Conservation (phyloP, 768 basidiomycete genomes). For the Fomitopsis serialis region DNA sequence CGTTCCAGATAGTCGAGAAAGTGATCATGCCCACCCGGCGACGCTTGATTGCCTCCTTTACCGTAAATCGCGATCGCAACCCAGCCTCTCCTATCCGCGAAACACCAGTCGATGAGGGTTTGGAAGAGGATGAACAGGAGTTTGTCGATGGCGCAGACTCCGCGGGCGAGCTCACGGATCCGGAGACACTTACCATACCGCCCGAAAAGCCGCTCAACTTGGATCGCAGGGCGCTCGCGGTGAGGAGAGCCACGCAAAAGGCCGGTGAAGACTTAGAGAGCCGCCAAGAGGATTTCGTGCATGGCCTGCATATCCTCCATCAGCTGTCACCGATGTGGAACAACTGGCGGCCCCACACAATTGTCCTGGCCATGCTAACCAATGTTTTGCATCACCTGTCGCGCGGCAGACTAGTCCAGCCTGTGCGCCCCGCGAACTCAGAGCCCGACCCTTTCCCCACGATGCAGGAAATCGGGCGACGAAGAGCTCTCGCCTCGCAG, state of each 20-base stretch:
- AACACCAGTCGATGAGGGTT: slow-evolving; percentile 1
- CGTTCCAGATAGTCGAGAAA: slow-evolving; percentile 76
- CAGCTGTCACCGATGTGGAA: slow-evolving; percentile 61
- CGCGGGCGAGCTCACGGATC: slow-evolving; percentile 11
- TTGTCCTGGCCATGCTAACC: slow-evolving; percentile 42
- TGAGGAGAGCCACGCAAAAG: slow-evolving; percentile 1
- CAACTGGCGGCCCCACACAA: slow-evolving; percentile 57
- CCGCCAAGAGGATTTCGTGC: slow-evolving; percentile 42
- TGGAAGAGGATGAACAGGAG: too few species aligned
- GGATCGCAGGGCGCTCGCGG: slow-evolving; percentile 2
- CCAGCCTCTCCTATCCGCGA: slow-evolving; percentile 21
- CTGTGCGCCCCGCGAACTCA: slow-evolving; percentile 25
- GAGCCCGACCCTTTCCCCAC: not conserved
- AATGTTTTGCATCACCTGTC: slow-evolving; percentile 42
- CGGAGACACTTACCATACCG: not conserved
- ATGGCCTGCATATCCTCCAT: slow-evolving; percentile 54
- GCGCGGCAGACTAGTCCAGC: slow-evolving; percentile 43
- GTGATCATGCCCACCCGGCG: slow-evolving; percentile 61
- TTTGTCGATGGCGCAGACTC: not conserved
- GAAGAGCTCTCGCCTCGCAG: slow-evolving; percentile 28
- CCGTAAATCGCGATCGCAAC: slow-evolving; percentile 11
- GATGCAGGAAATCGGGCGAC: slow-evolving; percentile 18
- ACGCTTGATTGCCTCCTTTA: slow-evolving; percentile 12
- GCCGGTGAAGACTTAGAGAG: not conserved
- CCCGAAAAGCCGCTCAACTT: slow-evolving; percentile 12